Base-by-base conservation (phyloP, 805 yeast species). In the Saccharomyces cerevisiae region DNA sequence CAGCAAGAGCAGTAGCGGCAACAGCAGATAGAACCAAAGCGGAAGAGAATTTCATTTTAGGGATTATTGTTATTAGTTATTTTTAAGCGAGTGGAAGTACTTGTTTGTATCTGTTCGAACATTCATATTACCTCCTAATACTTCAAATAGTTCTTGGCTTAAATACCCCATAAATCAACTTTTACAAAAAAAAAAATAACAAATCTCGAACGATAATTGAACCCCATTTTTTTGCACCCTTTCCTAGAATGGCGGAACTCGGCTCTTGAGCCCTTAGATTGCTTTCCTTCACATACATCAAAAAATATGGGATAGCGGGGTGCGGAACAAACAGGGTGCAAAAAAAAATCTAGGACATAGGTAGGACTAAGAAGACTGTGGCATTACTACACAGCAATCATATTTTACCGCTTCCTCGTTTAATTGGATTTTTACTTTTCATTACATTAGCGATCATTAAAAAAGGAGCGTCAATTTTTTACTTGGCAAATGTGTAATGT, bases 11-110 rank as follows among this genome's bases (percentile, higher is more conserved):
- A 22, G 55, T 49, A 29, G 53, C 43, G 31, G 49, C 31, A 27
- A 31, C 36, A 31, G 36, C 36, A 3, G 54, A 28, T 31, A 41
- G 48, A 17, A 48, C 27, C 2, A 53, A 9, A 47, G 49, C 48
- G 31, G 53, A 49, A 26, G 31, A 29, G 17, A 46, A 8, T 50
- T 43, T 53, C 53, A 50, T 50, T 53, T 27, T 28, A 46, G 10
- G 10, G 28, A 32, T 26, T 17, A 48, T 49, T 30, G 48, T 31
- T 21, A 32, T 29, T 32, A 17, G 36, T n/a, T 8, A 26, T 13
- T 49, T 49, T 49, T 46, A 21, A 30, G 36, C 36, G 46, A 36
- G 51, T 49, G 51, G 26, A 32, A 17, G 51, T 5, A 27, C 32
- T 47, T 26, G 29, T 46, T 47, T 26, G 31, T 47, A 27, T 10